Percentiles rank a stretch among this genome's conserved stretches.
These are phyloP conservation scores for Syncephalastrum contaminatum DNA, from an alignment of 371 early-diverging fungal genomes.

Conservation along the genomic window DNA sequence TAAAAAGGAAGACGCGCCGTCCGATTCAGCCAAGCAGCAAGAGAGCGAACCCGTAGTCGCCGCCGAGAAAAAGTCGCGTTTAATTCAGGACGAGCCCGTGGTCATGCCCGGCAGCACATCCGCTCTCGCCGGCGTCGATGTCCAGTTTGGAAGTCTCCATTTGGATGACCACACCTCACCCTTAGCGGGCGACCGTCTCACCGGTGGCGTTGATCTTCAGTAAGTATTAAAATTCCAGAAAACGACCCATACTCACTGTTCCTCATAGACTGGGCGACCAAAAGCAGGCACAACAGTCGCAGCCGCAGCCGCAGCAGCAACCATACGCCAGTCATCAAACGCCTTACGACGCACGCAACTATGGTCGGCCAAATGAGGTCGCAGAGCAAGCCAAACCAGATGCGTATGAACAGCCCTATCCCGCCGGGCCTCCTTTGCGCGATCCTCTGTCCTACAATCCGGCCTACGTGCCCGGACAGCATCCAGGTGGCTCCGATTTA, in stretches of 20 bases:
- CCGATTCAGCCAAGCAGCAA: not conserved
- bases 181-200: constrained; percentile 9
- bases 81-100: constrained; percentile 79
- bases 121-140: constrained; percentile 58
- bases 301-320: constrained; percentile 12
- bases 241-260: constrained; percentile 3
- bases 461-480: constrained; percentile 38
- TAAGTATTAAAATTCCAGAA: not conserved
- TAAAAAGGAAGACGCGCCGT: constrained; percentile 2
- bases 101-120: constrained; percentile 66
- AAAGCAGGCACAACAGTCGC: constrained; percentile 11
- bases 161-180: constrained; percentile 26
- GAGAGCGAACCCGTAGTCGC: not conserved
- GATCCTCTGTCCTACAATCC: constrained; percentile 30
- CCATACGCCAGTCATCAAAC: not conserved
- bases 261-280: not conserved
- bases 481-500: constrained; percentile 45
- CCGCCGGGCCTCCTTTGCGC: constrained; percentile 14
- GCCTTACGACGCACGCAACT: not conserved
- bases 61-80: constrained; percentile 17
- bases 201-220: constrained; percentile 2
- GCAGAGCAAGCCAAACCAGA: too few relatives aligned
- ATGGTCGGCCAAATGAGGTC: too few relatives aligned
- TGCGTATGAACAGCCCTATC: too few relatives aligned
- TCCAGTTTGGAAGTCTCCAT: constrained; percentile 74